These are phyloP conservation scores for Komagataella pseudopastoris DNA, from an alignment of 805 yeast species.

Conservation along the genomic window DNA sequence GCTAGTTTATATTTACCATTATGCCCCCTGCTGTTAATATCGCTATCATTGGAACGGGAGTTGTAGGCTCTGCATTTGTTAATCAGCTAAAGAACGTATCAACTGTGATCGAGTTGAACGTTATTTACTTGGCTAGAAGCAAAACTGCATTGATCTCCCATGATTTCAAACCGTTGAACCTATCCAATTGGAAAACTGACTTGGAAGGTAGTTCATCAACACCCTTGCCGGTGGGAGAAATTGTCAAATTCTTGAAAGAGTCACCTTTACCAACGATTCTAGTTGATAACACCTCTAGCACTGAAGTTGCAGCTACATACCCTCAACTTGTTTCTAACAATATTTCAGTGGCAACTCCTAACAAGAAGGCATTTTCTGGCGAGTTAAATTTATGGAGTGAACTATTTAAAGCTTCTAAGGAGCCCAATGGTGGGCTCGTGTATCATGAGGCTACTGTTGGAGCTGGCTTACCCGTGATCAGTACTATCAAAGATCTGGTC, in stretches of 20 bases:
- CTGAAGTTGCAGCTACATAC: constrained; percentile 61
- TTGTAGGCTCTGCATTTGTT: constrained; percentile 87
- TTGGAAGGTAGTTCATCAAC: constrained; percentile 31
- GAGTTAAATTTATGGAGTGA: constrained; percentile 63
- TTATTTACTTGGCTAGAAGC: constrained; percentile 70
- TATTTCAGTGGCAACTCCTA: constrained; percentile 93
- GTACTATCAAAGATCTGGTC: constrained; percentile 77
- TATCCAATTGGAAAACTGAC: constrained; percentile 41
- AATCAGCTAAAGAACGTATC: constrained; percentile 59
- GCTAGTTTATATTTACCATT: constrained; percentile 2
- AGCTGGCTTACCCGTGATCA: constrained; percentile 92
- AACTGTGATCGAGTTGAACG: constrained; percentile 49
- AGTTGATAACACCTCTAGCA: constrained; percentile 91
- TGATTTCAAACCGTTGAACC: constrained; percentile 61
- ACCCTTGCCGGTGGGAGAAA: constrained; percentile 40
- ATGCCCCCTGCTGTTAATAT: constrained; percentile 45
- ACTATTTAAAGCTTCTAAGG: constrained; percentile 43
- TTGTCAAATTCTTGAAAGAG: constrained; percentile 47
- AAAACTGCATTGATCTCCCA: constrained; percentile 51
- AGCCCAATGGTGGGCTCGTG: constrained; percentile 56
- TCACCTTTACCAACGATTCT: constrained; percentile 69
- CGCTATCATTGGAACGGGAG: constrained; percentile 81
- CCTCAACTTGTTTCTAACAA: constrained; percentile 63
- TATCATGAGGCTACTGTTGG: constrained; percentile 99
- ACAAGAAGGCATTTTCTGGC: constrained; percentile 92